Base-by-base conservation (phyloP, 768 basidiomycete species). In the Trametes villosa region DNA sequence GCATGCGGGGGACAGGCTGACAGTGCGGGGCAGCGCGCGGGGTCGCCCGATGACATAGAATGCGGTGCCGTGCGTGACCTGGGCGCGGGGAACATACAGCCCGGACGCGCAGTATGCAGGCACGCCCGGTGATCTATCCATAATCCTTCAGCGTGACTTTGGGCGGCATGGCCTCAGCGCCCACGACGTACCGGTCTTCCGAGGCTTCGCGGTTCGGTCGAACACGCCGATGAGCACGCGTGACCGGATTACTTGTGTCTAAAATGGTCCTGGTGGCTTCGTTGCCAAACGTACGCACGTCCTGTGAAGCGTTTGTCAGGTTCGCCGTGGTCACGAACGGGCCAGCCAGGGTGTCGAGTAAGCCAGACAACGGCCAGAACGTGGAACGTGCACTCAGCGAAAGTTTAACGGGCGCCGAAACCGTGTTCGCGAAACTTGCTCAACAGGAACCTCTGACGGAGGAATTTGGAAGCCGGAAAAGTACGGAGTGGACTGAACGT, bases 11-110 rank as follows among this genome's bases (percentile, higher is more conserved):
- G 55, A n/a, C 46, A 57, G 34, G 27, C 18, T 29, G 46, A 44
- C 38, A 38, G 59, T 42, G 59, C 46, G 59, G 59, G 59, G 47
- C 31, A 56, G 54, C 33, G 60, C 60, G 48, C 53, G 41, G 53
- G 30, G 22, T 7, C 18, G 29, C 46, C 55, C 34, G 49, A 45
- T 51, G 53, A 55, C 49, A 30, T 30, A 44, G 22, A 41, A 53
- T 38, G 60, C 55, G 38, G 54, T 62, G 60, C 49, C 31, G 40
- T 30, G 41, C 60, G 60, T 31, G 40, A 47, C 52, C 59, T 26
- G 46, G 24, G 58, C 51, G 33, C 24, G n/a, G 9, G 36, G 36
- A 38, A 38, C 4, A 17, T 4, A 9, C 36, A 4, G 36, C 13
- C 18, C 7, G 44, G 22, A 45, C 22, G n/a, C n/a, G n/a, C n/a